Base-by-base conservation (phyloP, 768 basidiomycete species). In the Rhodotorula graminis region DNA sequence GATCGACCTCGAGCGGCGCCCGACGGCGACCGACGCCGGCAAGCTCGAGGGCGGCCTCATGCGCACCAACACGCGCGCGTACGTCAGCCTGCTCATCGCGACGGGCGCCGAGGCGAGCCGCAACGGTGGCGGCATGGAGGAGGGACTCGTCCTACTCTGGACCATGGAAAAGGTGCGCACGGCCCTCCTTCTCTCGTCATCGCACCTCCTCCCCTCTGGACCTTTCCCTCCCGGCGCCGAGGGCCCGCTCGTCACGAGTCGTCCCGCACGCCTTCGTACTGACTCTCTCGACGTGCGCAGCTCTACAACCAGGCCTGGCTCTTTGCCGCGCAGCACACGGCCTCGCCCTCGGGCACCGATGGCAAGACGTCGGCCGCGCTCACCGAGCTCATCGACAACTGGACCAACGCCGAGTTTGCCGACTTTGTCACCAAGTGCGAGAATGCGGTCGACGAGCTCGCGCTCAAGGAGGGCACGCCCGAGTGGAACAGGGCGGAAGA, bases 91-190 rank as follows among this genome's bases (percentile, higher is more conserved):
- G 80, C 88, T 91, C 86, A 49, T 72, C 16, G 66, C 71, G 62
- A 72, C 71, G 23, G 71, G 71, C 3, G 83, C 84, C 6, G 83
- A 86, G 12, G 81, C 87, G 5, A 83, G 84, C 7, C 80, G 82
- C 11, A 76, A 80, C 25, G 65, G 65, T 25, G 85, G 83, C 8
- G 82, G 81, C 0, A 74, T 89, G 29, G 84, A 85, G 61, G 89
- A 91, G 55, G 88, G 87, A 0, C 80, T 91, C 31, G 82, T 90
- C 2, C 87, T 91, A 72, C 80, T 91, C 23, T 90, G 89, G 89
- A 88, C 88, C 0, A 90, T 90, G 89, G 90, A 90, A 79, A 84
- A 85, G 82, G 89, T 89, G 56, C 31, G 80, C 37, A 37, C 37
- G 37, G 37, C 37, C 37, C 37, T 37, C 44, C 15, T 14, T 46